These are phyloP conservation scores for Neocatenulostroma microsporum DNA, from an alignment of 2,329 filamentous ascomycete species.

Conservation along the genomic window DNA sequence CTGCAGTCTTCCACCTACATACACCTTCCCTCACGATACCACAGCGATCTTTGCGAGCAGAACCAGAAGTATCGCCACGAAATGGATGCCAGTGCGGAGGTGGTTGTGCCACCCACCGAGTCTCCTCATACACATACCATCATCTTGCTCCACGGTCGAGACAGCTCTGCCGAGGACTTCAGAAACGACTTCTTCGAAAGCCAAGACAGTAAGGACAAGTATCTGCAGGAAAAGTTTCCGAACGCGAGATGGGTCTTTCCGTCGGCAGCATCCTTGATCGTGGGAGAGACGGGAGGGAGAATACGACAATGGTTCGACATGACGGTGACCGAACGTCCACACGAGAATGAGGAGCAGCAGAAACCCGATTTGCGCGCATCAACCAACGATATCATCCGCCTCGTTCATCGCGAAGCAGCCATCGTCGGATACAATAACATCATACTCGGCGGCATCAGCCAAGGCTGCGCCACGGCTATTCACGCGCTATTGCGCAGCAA, in stretches of 20 bases:
- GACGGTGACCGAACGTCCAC: neutral
- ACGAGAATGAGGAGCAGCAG: conserved; percentile 1
- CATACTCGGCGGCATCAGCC: conserved; percentile 18
- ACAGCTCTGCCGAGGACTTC: conserved; percentile 1
- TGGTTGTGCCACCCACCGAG: too few relatives aligned
- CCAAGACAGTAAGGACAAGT: neutral
- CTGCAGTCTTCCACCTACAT: too few relatives aligned
- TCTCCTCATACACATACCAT: too few relatives aligned
- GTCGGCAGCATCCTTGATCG: neutral
- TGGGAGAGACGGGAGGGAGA: neutral
- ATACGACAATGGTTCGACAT: conserved; percentile 4
- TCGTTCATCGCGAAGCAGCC: conserved; percentile 11
- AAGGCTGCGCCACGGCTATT: conserved; percentile 17
- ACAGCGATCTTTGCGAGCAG: too few relatives aligned
- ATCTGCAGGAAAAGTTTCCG: neutral
- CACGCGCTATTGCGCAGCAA: conserved; percentile 13
- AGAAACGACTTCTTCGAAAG: neutral
- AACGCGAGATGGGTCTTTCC: conserved; percentile 2
- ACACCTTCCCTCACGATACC: too few relatives aligned
- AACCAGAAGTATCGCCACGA: too few relatives aligned
- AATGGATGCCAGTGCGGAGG: too few relatives aligned
- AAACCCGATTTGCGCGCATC: neutral
- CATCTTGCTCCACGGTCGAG: neutral
- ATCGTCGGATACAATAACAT: conserved; percentile 13
- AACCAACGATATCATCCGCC: neutral